Conservation (phyloP, 2,329 filamentous ascomycete genomes). For the Colletotrichum abscissum region DNA sequence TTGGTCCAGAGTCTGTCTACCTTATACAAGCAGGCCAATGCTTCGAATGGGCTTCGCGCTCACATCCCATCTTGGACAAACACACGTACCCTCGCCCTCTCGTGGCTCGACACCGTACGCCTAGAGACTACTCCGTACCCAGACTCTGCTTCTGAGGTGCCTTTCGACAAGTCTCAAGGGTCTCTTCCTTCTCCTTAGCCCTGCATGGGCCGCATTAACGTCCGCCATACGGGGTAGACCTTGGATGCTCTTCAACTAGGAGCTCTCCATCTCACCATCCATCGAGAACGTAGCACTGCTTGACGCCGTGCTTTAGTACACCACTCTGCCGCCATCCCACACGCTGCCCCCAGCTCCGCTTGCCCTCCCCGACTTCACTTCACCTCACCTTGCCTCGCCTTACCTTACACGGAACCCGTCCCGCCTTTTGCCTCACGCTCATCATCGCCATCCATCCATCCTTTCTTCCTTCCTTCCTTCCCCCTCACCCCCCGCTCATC, state of each 20-base stretch:
- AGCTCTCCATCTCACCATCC: slow-evolving; percentile 14
- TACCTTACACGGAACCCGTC: slow-evolving; percentile 15
- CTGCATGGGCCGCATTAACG: slow-evolving; percentile 34
- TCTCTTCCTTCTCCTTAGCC: slow-evolving; percentile 20
- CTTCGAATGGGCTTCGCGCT: slow-evolving; percentile 24
- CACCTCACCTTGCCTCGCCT: slow-evolving; percentile 13
- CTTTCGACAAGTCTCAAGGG: slow-evolving; percentile 11
- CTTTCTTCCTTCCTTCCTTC: neutral
- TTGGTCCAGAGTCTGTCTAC: slow-evolving; percentile 20
- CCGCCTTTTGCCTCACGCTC: slow-evolving; percentile 8
- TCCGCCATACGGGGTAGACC: slow-evolving; percentile 31
- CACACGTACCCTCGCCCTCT: slow-evolving; percentile 21
- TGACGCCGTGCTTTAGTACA: slow-evolving; percentile 1
- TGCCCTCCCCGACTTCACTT: neutral
- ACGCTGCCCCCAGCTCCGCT: slow-evolving; percentile 4
- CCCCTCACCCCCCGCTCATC: slow-evolving; percentile 23
- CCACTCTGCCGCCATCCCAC: neutral
- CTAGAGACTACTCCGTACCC: neutral
- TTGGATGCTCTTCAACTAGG: slow-evolving; percentile 13
- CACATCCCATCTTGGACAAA: slow-evolving; percentile 32
- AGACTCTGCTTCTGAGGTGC: slow-evolving; percentile 16
- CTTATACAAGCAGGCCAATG: slow-evolving; percentile 12
- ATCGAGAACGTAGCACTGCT: slow-evolving; percentile 10
- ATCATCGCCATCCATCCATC: slow-evolving; percentile 20
- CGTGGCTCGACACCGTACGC: slow-evolving; percentile 13